A percentile compares a stretch with the other conserved stretches of the same genome.
Evolutionary conservation across 768 basidiomycete species (phyloP).

Genomic region (Tulasnella sp.): DNA sequence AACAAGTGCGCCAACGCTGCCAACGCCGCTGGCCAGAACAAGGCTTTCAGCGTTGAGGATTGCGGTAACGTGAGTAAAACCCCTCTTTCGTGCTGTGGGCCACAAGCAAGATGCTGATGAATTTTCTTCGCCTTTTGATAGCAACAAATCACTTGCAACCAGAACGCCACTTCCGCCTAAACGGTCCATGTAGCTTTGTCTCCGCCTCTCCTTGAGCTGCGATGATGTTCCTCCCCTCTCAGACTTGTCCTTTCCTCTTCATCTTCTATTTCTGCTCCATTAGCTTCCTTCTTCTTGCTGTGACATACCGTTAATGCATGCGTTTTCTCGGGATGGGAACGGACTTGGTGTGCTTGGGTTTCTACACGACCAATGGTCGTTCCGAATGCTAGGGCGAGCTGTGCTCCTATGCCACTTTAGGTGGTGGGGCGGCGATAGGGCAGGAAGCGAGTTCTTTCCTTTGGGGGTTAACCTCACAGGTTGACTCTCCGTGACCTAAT

Average conservation of each 20-base stretch:
- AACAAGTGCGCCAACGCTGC: conserved; percentile 54
- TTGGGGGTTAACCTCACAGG: no score
- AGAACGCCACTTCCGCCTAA: not conserved
- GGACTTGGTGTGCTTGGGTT: not conserved
- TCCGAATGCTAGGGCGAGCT: not conserved
- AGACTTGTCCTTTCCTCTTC: not conserved
- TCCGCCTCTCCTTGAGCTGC: not conserved
- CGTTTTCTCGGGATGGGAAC: not conserved
- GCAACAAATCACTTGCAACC: conserved; percentile 11
- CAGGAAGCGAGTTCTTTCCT: no score
- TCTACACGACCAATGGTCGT: not conserved
- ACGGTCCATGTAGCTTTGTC: not conserved
- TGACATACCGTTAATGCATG: conserved; percentile 1
- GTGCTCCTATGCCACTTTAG: no score
- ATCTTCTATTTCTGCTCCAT: not conserved
- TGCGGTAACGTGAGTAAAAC: conserved; percentile 18
- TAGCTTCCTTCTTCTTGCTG: not conserved
- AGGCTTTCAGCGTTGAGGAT: conserved; percentile 29
- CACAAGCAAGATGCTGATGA: not conserved
- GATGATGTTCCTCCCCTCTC: not conserved
- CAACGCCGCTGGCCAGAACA: conserved; percentile 37
- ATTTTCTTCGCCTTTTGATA: not conserved
- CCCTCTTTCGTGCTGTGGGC: not conserved
- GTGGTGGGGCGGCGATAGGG: no score
- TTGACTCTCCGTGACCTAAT: no score